Evolutionary conservation across 805 yeast species (phyloP).

Genomic region (Saccharomycopsis microspora): DNA sequence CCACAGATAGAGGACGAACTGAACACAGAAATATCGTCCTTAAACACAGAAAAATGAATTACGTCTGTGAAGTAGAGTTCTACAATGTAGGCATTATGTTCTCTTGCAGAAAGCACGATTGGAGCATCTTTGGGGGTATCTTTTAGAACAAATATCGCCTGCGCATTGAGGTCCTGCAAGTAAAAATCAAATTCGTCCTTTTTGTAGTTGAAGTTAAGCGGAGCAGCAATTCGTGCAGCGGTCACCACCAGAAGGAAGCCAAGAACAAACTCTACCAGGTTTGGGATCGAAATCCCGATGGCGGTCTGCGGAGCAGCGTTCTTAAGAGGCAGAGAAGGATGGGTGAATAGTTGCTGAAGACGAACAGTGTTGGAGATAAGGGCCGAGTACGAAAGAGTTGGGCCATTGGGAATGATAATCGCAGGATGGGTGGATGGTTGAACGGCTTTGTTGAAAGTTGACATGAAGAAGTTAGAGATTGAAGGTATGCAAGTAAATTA

Average conservation of each 20-base stretch:
- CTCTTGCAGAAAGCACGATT: conserved; percentile 39
- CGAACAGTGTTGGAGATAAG: conserved; percentile 34
- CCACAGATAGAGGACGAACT: conserved; percentile 17
- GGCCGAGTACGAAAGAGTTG: conserved; percentile 32
- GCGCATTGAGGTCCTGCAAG: conserved; percentile 46
- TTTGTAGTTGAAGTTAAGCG: conserved; percentile 54
- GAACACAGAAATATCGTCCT: conserved; percentile 30
- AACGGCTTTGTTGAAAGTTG: conserved; percentile 29
- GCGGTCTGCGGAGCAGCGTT: conserved; percentile 26
- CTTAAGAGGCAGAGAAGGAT: conserved; percentile 31
- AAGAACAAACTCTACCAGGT: conserved; percentile 45
- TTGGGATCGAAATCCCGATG: conserved; percentile 51
- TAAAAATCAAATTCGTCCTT: conserved; percentile 54
- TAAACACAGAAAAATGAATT: conserved; percentile 20
- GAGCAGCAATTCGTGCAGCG: conserved; percentile 52
- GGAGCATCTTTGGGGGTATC: conserved; percentile 22
- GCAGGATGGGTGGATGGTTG: conserved; percentile 29
- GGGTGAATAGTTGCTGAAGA: conserved; percentile 35
- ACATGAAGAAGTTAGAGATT: conserved; percentile 16
- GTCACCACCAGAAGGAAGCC: conserved; percentile 47
- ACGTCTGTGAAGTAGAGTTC: conserved; percentile 36
- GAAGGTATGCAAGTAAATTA: too few relatives aligned
- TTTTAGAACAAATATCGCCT: conserved; percentile 44
- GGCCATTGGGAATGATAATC: conserved; percentile 36
- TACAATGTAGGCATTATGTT: conserved; percentile 35